A percentile compares a stretch with the other conserved stretches of the same genome.
These are phyloP conservation scores for Theileria equi DNA, from an alignment of 169 alveolate species.

Conservation along the genomic window DNA sequence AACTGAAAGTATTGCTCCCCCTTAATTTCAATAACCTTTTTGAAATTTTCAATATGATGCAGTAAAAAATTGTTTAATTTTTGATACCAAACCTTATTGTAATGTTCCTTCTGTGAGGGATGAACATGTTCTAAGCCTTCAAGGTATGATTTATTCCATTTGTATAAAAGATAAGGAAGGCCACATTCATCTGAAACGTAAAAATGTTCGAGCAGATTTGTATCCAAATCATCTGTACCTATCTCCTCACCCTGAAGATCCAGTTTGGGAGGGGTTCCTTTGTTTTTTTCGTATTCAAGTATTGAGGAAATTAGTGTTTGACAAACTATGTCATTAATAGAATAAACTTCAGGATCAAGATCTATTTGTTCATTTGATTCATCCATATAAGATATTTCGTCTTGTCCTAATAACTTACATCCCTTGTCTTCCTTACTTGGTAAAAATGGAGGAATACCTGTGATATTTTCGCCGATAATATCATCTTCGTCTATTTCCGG, in stretches of 20 bases:
- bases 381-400: not conserved
- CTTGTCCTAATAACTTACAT: not conserved
- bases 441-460: not conserved
- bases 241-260: no score
- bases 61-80: not conserved
- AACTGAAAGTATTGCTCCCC: not conserved
- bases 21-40: constrained; percentile 7
- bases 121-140: constrained; percentile 1
- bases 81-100: constrained; percentile 41
- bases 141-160: constrained; percentile 25
- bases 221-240: not conserved
- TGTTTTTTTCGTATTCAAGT: constrained; percentile 1
- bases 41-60: not conserved
- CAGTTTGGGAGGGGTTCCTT: not conserved
- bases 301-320: constrained; percentile 36
- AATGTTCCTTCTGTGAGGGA: not conserved
- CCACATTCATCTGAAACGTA: constrained; percentile 1
- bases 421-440: constrained; percentile 1
- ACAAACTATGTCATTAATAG: constrained; percentile 16
- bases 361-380: not conserved
- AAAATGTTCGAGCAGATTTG: not conserved
- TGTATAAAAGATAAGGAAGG: not conserved
- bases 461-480: not conserved
- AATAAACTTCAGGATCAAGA: constrained; percentile 12
- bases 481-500: not conserved